Percentiles rank a stretch among this genome's conserved stretches.
Conservation (phyloP, 2,329 filamentous ascomycete genomes). For the Zymoseptoria tritici region DNA sequence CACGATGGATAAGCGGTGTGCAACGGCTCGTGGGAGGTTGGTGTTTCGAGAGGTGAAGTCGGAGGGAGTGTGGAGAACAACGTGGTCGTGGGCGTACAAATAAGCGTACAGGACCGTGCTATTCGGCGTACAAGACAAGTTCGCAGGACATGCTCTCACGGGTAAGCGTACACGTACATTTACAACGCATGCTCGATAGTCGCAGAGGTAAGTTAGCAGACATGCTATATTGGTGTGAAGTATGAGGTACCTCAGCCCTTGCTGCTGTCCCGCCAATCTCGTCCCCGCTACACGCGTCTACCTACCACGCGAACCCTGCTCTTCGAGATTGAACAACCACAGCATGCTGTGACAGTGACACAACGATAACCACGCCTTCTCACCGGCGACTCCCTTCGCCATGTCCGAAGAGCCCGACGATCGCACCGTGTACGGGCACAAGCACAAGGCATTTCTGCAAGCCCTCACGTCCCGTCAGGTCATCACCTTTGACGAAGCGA, state of each 20-base stretch:
- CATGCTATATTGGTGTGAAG: too few species aligned
- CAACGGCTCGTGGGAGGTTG: not conserved
- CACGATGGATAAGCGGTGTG: not conserved
- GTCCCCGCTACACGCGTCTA: not conserved
- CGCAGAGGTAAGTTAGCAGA: too few species aligned
- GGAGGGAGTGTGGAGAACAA: not conserved
- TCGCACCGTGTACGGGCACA: constrained; percentile 46
- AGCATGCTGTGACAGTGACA: not conserved
- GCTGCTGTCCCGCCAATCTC: too few species aligned
- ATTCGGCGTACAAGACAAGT: too few species aligned
- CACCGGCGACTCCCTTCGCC: not conserved
- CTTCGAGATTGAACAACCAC: not conserved
- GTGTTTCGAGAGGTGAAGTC: not conserved
- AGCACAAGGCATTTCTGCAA: constrained; percentile 84
- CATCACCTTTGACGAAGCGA: constrained; percentile 67
- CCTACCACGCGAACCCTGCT: not conserved
- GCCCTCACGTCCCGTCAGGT: constrained; percentile 72
- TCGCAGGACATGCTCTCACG: too few species aligned
- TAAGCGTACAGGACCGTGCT: too few species aligned
- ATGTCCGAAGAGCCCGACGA: constrained; percentile 13
- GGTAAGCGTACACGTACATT: too few species aligned
- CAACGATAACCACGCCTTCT: not conserved
- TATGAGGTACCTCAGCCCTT: too few species aligned
- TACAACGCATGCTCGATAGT: too few species aligned
- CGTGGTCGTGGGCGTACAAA: too few species aligned